phyloP scores from a whole-genome alignment of 192 early-diverging fungal species.

The Coemansia sp. region DNA sequence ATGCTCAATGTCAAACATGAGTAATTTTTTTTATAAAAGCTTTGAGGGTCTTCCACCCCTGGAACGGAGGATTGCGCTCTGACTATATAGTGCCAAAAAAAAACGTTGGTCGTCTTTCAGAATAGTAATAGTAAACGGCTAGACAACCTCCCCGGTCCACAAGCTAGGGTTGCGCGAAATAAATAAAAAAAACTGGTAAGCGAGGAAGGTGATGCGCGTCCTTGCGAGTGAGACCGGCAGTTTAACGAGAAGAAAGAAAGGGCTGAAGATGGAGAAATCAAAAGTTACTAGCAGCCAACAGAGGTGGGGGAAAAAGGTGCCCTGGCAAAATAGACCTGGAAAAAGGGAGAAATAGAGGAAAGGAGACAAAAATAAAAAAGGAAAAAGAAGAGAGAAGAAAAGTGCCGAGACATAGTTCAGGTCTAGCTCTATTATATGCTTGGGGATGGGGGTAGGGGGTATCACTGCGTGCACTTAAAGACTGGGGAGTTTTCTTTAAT shows the following conservation, averaged over 20 bases:
- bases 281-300: background rate
- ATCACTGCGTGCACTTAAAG: background rate
- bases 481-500: constrained; percentile 9
- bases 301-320: background rate
- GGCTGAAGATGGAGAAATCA: background rate
- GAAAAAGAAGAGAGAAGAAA: background rate
- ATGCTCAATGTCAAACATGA: constrained; percentile 46
- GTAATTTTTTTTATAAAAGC: background rate
- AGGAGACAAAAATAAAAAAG: background rate
- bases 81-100: background rate
- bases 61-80: background rate
- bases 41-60: background rate
- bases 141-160: constrained; percentile 2
- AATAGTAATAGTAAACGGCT: background rate
- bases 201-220: background rate
- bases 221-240: constrained; percentile 8
- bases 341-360: background rate
- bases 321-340: background rate
- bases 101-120: background rate
- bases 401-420: constrained; percentile 1
- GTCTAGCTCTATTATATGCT: constrained; percentile 9
- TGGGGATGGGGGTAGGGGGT: background rate
- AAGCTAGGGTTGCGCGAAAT: constrained; percentile 1
- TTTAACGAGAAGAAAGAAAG: background rate
- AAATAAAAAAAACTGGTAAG: too few relatives aligned